phyloP scores from a whole-genome alignment of 2,329 filamentous ascomycete species.

The Orbilia javanica region DNA sequence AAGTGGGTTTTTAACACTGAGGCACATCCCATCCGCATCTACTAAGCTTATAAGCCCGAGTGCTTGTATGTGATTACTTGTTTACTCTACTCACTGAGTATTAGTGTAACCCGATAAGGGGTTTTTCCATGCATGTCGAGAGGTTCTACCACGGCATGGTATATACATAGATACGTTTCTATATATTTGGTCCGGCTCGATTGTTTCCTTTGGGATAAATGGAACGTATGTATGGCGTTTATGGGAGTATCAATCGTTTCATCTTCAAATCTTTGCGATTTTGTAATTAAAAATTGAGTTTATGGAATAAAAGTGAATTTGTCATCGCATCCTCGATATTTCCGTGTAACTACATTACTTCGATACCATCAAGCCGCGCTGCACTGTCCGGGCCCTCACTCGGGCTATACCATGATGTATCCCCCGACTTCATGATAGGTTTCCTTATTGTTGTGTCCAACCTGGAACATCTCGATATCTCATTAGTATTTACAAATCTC shows the following conservation, averaged over 20 bases:
- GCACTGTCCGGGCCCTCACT: background rate
- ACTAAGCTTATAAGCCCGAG: background rate
- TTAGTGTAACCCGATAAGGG: background rate
- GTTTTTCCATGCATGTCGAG: background rate
- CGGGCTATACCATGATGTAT: background rate
- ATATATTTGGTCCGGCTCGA: background rate
- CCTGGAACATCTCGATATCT: background rate
- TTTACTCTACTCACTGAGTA: background rate
- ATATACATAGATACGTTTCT: background rate
- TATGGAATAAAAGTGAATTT: background rate
- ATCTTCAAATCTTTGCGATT: too few species aligned
- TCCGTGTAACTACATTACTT: background rate
- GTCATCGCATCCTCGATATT: background rate
- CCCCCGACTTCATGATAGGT: too few species aligned
- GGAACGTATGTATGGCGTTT: background rate
- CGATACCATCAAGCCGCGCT: background rate
- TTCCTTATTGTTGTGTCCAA: background rate
- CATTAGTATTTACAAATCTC: background rate
- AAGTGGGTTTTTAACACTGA: slow-evolving; percentile 75
- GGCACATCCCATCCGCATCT: slow-evolving; percentile 69
- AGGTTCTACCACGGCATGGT: background rate
- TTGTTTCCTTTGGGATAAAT: background rate
- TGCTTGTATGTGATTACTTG: background rate
- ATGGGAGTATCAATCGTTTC: background rate
- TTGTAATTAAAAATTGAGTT: slow-evolving; percentile 10